Evolutionary conservation across 2,329 filamentous ascomycete species (phyloP), one percentile per base, ranked within the genome.

Genomic region (Pseudocercospora vitis): DNA sequence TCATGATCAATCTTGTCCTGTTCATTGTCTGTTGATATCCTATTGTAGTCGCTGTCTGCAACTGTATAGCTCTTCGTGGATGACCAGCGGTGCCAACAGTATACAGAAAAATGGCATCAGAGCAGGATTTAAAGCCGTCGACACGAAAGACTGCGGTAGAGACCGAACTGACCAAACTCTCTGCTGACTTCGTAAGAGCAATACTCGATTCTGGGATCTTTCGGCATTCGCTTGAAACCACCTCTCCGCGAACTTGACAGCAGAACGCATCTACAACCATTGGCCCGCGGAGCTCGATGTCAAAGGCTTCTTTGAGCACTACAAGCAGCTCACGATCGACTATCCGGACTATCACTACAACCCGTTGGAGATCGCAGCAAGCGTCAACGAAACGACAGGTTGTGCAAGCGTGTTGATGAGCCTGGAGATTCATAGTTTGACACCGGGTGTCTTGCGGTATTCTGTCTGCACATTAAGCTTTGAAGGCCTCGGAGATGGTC

Each of bases 341-440:
- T 28, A 44, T 5, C 51, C 51, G 5, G 26, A 33, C 1, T 53
- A 48, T n/a, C 39, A 32, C 18, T 19, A 40, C 8, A 23, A 24
- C 2, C 12, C 35, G 5, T 19, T 19, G 1, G 51, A 53, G 2
- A 53, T 53, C 11, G 44, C 35, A n/a, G 51, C 51, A 2, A 53
- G 8, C n/a, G 51, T 49, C 4, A 49, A 29, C 19, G 45, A 42
- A 19, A 49, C 48, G 4, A 53, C 51, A 11, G 51, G 51, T 1
- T 40, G 49, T 11, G 51, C 51, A 2, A 49, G 24, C 3, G 45
- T 48, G 1, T 53, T 48, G 18, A 32, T 37, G 19, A 53, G 42
- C 16, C 23, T 53, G 11, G 44, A 48, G 19, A 53, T 48, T 49
- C 32, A 48, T 14, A 48, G 49, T n/a, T 53, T 48, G 19, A 48